A percentile compares a stretch with the other conserved stretches of the same genome.
phyloP scores from a whole-genome alignment of 371 early-diverging fungal genomes.

The Capillidium heterosporum region DNA sequence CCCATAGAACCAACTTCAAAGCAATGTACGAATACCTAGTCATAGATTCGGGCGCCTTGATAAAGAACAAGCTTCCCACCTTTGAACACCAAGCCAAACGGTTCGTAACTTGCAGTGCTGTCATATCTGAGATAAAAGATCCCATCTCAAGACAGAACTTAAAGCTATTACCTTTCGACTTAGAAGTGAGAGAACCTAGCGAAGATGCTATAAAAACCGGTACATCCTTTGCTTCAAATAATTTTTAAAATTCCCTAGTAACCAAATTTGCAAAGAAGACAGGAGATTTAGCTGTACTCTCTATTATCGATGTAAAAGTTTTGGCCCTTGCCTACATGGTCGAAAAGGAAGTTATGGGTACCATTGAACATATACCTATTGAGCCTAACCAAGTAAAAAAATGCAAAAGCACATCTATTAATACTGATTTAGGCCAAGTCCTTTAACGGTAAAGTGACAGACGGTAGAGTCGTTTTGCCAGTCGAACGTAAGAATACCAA shows the following conservation, averaged over 20 bases:
- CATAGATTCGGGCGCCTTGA: constrained; percentile 9
- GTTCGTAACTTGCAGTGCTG: constrained; percentile 76
- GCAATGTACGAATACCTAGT: no score
- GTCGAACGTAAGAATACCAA: constrained; percentile 7
- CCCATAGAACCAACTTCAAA: no score
- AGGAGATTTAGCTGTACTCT: constrained; percentile 74
- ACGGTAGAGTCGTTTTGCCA: not conserved
- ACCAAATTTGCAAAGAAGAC: constrained; percentile 75
- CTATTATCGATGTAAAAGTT: constrained; percentile 71
- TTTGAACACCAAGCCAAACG: constrained; percentile 33
- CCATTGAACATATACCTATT: constrained; percentile 19
- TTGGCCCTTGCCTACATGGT: constrained; percentile 76
- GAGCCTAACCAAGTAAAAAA: constrained; percentile 12
- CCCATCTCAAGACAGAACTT: constrained; percentile 43
- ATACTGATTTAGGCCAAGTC: no score
- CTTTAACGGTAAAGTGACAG: no score
- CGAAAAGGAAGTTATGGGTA: constrained; percentile 53
- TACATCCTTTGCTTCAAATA: constrained; percentile 11
- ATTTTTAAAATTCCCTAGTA: constrained; percentile 20
- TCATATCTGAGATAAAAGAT: constrained; percentile 72
- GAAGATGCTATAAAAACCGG: constrained; percentile 60
- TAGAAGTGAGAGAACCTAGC: constrained; percentile 42
- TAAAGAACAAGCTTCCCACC: constrained; percentile 2
- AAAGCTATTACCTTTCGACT: constrained; percentile 39
- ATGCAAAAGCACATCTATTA: not conserved